phyloP scores from a whole-genome alignment of 371 early-diverging fungal genomes.

The Conidiobolus incongruus region DNA sequence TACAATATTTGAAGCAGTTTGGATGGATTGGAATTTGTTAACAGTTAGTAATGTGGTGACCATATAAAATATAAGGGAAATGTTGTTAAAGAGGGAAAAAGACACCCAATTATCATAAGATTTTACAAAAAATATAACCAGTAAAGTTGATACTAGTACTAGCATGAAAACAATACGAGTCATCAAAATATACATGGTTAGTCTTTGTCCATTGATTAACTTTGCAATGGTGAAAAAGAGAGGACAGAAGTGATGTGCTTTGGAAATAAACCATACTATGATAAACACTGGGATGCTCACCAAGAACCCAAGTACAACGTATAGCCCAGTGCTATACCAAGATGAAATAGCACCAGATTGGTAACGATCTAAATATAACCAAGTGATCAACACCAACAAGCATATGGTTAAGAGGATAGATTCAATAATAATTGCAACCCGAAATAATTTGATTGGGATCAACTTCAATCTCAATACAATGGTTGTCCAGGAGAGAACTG shows the following conservation, averaged over 20 bases:
- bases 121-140: not conserved
- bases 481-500: not conserved
- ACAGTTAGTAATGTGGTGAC: not conserved
- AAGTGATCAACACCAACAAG: not conserved
- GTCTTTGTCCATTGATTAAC: constrained; percentile 11
- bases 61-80: not conserved
- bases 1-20: too few species aligned
- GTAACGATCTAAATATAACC: not conserved
- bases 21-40: not conserved
- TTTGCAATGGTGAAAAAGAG: not conserved
- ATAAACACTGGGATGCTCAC: not conserved
- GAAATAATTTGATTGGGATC: constrained; percentile 7
- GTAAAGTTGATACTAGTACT: not conserved
- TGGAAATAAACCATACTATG: not conserved
- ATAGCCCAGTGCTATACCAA: constrained; percentile 1
- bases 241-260: not conserved
- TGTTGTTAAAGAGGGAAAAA: not conserved
- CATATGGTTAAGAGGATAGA: constrained; percentile 1
- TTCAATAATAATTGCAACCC: constrained; percentile 9
- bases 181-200: constrained; percentile 10
- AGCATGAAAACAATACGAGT: constrained; percentile 1
- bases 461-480: not conserved
- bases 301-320: constrained; percentile 7
- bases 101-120: not conserved
- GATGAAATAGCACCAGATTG: not conserved